Evolutionary conservation across 2,329 filamentous ascomycete genomes (phyloP), one percentile per base, ranked within the genome.

Genomic region (Monosporascus cannonballus): DNA sequence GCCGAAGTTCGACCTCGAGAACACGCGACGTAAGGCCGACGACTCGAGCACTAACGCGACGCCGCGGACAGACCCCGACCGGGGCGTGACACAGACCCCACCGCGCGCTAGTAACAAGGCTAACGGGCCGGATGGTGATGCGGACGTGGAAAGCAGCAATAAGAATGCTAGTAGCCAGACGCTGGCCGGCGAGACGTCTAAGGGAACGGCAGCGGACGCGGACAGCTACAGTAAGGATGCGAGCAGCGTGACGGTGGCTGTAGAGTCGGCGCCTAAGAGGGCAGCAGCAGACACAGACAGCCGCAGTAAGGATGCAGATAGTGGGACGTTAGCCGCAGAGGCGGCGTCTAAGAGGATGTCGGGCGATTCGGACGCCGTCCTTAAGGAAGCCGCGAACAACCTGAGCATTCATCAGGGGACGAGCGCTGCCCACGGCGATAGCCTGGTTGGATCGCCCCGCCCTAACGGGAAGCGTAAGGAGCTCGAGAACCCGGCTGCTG

Each of bases 1-100:
- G 34, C 80, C 81, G 9, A 73, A 74, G 8, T 84, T 83, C 59
- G 73, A 74, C 54, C 72, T 84, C 44, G 79, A 83, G 61, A 77
- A 73, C 51, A 83, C 81, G 3, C 71, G 80, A 48, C 71, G 80
- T 30, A 73, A 76, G 47, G 74, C 73, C 4, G 75, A 78, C 52
- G 63, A 64, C n/a, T 78, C 76, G 3, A 78, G 76, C 49, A 72
- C 71, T 20, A 74, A 74, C 25, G 76, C 73, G 34, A 81, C 78
- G 1, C 76, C 78, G 1, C 69, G 74, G 45, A 67, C 70, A 11
- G 77, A 80, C 34, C 71, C 42, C 15, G 42, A 46, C 22, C 42
- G 42, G 42, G 42, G 75, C 45, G 71, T 69, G 15, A 80, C 77
- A 25, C 75, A 75, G 56, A 80, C 78, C 55, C 78, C 78, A 0